Evolutionary conservation across 2,329 filamentous ascomycete species (phyloP), one percentile per base, ranked within the genome.

Genomic region (Lasiodiplodia gonubiensis): DNA sequence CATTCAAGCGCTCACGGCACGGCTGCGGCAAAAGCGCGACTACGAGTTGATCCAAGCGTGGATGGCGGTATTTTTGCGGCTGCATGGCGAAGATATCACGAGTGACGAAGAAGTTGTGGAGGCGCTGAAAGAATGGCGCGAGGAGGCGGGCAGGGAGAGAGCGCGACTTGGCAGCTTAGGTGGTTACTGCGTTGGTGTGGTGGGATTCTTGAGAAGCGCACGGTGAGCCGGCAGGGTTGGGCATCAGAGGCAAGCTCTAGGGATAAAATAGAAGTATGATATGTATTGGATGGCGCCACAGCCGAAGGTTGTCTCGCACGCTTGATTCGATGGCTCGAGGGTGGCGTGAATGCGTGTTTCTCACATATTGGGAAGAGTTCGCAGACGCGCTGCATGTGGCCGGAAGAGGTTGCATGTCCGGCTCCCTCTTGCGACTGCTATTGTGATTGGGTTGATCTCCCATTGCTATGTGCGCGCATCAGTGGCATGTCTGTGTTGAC

Each of bases 1-100:
- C 75, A 89, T 98, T 63, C 79, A 83, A n/a, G 93, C 93, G 1
- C 80, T 99, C 67, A 96, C 92, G 0, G 84, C 82, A 65, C 85
- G 91, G 14, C 82, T 98, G 64, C 80, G 83, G 52, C 83, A 87
- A 61, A 88, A 90, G 70, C 87, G 87, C 57, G 95, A 98, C 78
- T 99, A 97, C 78, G 95, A 99, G 80, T 85, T 99, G 48, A 91
- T 93, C 18, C 94, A 98, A 79, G 93, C 93, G 0, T 99, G 95
- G 94, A 98, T 99, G 93, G 90, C 91, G 2, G 94, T 98, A 1
- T 97, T 98, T 74, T 77, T 99, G 68, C 87, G 90, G 57, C 82
- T 97, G 49, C 94, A 98, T 78, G 85, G 85, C 7, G 89, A 90
- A 69, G 80, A 85, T 39, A 59, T 60, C 35, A 67, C 49, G 7